Evolutionary conservation across 805 yeast genomes (phyloP).

Genomic region (Naumovozyma dairenensis): DNA sequence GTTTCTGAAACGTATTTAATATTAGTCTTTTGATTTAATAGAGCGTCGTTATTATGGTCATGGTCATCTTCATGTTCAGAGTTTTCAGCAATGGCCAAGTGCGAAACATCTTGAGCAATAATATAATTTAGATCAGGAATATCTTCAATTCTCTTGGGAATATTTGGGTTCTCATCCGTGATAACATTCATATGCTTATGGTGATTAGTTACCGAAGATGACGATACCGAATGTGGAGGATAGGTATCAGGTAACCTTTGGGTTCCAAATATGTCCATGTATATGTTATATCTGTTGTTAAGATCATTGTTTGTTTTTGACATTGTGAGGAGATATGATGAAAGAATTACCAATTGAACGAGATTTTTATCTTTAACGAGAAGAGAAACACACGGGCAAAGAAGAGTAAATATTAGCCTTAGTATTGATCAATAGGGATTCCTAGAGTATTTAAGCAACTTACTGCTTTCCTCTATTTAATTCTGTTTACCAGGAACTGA

Average conservation of each 20-base stretch:
- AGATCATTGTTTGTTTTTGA: background rate
- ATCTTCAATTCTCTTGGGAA: conserved; percentile 19
- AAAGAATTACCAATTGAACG: too few relatives aligned
- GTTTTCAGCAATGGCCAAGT: conserved; percentile 10
- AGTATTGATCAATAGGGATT: too few relatives aligned
- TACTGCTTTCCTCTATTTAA: too few relatives aligned
- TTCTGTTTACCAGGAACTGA: too few relatives aligned
- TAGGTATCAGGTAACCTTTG: conserved; percentile 18
- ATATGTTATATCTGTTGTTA: conserved; percentile 7
- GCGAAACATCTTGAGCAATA: conserved; percentile 14
- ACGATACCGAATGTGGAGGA: conserved; percentile 1
- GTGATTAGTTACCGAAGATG: too few relatives aligned
- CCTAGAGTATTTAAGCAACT: too few relatives aligned
- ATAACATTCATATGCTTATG: conserved; percentile 1
- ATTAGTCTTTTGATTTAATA: conserved; percentile 15
- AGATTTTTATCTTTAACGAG: too few relatives aligned
- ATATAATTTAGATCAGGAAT: conserved; percentile 15
- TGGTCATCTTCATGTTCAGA: background rate
- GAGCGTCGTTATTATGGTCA: conserved; percentile 5
- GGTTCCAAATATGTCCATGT: conserved; percentile 22
- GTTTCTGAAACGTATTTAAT: conserved; percentile 25
- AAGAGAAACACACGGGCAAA: too few relatives aligned
- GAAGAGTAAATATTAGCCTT: too few relatives aligned
- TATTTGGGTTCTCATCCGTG: conserved; percentile 3
- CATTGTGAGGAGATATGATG: too few relatives aligned